These are phyloP conservation scores for Xylaria sp. DNA, from an alignment of 2,329 filamentous ascomycete species.

Conservation along the genomic window DNA sequence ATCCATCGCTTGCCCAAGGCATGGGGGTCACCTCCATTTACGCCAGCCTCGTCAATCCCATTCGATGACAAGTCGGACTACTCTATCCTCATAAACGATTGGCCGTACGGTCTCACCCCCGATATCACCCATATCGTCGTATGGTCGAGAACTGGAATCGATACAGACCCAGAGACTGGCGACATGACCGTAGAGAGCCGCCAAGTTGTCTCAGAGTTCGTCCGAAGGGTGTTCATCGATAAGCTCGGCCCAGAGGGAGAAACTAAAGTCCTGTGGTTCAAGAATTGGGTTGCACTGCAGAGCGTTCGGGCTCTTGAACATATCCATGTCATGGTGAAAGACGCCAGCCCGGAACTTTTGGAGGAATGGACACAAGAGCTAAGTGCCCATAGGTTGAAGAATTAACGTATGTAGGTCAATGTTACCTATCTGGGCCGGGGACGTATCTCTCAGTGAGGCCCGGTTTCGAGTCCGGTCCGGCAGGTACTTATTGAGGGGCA, in stretches of 20 bases:
- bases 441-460: not conserved
- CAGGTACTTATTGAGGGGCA: not conserved
- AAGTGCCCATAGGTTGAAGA: constrained; percentile 51
- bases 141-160: constrained; percentile 87
- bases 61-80: constrained; percentile 68
- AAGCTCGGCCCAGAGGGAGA: constrained; percentile 62
- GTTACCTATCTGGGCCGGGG: too few relatives aligned
- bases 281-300: constrained; percentile 91
- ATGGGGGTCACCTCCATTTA: constrained; percentile 74
- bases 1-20: constrained; percentile 72
- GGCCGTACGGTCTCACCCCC: constrained; percentile 83
- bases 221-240: constrained; percentile 75
- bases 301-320: constrained; percentile 90
- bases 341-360: constrained; percentile 63
- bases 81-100: constrained; percentile 87
- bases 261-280: constrained; percentile 81
- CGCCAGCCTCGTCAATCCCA: constrained; percentile 60
- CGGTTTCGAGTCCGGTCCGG: not conserved
- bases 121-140: constrained; percentile 85
- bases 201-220: constrained; percentile 73
- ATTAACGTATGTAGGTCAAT: constrained; percentile 4
- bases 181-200: constrained; percentile 77
- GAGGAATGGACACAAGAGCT: constrained; percentile 64
- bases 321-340: constrained; percentile 79
- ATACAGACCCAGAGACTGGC: constrained; percentile 75